A percentile compares a stretch with the other conserved stretches of the same genome.
These are phyloP conservation scores for Pleodorina starrii DNA, from an alignment of 139 green algal species.

Conservation along the genomic window DNA sequence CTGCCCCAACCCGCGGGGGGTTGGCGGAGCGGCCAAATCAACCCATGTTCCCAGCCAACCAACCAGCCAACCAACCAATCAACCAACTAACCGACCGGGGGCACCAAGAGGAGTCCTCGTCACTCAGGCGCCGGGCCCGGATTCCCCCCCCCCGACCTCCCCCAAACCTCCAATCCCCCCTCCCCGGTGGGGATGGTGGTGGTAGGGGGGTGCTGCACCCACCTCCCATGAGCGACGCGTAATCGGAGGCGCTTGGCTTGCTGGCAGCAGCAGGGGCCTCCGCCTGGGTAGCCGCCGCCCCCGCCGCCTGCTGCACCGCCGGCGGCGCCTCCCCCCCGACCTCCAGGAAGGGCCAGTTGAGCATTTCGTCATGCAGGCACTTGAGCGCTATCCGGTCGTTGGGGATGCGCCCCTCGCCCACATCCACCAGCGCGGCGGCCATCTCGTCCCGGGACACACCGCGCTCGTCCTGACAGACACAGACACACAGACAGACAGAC, in stretches of 20 bases:
- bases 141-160: no score
- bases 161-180: no score
- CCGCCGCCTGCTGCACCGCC: neutral
- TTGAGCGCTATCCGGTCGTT: slow-evolving; percentile 89
- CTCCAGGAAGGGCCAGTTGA: slow-evolving; percentile 79
- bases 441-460: slow-evolving; percentile 92
- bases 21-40: no score
- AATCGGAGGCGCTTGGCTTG: slow-evolving; percentile 40
- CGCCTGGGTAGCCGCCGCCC: slow-evolving; percentile 1
- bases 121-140: no score
- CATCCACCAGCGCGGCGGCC: slow-evolving; percentile 82
- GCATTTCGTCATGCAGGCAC: slow-evolving; percentile 86
- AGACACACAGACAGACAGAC: neutral
- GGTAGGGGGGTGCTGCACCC: no score
- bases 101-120: no score
- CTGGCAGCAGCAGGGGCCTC: neutral
- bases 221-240: slow-evolving; percentile 47
- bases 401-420: slow-evolving; percentile 85
- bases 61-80: no score
- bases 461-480: slow-evolving; percentile 69
- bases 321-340: neutral
- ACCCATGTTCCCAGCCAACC: no score
- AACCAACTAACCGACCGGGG: no score
- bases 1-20: no score
- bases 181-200: no score